Conservation (phyloP, 139 green algal genomes). For the Volvox reticuliferus region DNA sequence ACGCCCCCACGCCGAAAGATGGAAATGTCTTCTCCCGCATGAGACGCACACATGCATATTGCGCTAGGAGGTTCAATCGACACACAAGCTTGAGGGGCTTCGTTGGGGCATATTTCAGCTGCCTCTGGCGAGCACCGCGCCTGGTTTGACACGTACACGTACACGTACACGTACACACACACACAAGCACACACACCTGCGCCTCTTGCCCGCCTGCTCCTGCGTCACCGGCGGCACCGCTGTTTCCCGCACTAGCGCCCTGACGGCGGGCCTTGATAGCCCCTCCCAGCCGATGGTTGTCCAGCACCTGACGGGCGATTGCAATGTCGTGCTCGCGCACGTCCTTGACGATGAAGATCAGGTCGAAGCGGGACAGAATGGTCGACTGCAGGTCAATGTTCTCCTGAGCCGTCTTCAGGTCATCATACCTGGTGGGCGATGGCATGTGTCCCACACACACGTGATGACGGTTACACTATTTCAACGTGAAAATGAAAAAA, state of each 20-base stretch:
- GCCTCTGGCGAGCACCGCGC: no score
- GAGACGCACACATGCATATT: no score
- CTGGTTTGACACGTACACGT: no score
- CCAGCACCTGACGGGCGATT: slow-evolving; percentile 79
- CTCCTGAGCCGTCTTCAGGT: slow-evolving; percentile 90
- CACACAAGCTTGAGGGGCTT: no score
- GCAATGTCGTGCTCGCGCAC: slow-evolving; percentile 85
- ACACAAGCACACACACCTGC: slow-evolving; percentile 1
- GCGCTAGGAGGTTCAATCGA: no score
- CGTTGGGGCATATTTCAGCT: no score
- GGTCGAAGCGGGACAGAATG: slow-evolving; percentile 98
- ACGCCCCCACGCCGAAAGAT: no score
- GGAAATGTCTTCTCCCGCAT: no score
- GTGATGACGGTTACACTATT: no score
- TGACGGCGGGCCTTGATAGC: neutral
- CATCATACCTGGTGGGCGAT: slow-evolving; percentile 75
- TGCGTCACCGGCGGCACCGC: neutral
- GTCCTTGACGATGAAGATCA: slow-evolving; percentile 99
- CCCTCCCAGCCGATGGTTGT: slow-evolving; percentile 69
- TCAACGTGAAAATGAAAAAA: no score
- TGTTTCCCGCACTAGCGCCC: neutral
- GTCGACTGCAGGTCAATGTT: slow-evolving; percentile 99
- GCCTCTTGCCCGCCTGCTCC: slow-evolving; percentile 1
- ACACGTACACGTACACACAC: neutral
- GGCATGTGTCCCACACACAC: no score